These are phyloP conservation scores for Laburnicola sp. DNA, from an alignment of 2,329 filamentous ascomycete genomes.

Conservation along the genomic window DNA sequence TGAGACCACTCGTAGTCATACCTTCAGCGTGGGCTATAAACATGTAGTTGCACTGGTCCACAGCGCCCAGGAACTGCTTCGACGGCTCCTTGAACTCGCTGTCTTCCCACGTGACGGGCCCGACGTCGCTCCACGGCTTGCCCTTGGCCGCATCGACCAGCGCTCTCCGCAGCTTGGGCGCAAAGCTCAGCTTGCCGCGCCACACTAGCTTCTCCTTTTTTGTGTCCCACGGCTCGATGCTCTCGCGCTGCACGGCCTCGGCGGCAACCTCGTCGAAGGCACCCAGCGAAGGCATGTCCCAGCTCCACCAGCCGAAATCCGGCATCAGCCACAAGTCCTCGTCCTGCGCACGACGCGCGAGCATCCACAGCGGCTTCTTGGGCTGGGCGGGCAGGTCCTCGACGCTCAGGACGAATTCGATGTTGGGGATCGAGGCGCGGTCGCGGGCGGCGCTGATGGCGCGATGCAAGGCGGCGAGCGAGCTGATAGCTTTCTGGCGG, in stretches of 20 bases:
- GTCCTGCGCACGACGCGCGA: slow-evolving; percentile 37
- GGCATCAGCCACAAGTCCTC: slow-evolving; percentile 41
- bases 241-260: slow-evolving; percentile 32
- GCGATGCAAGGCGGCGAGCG: slow-evolving; percentile 36
- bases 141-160: slow-evolving; percentile 34
- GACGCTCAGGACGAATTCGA: slow-evolving; percentile 40
- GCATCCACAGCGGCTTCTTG: slow-evolving; percentile 36
- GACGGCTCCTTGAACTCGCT: slow-evolving; percentile 31
- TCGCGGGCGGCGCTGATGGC: slow-evolving; percentile 30
- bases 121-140: slow-evolving; percentile 40
- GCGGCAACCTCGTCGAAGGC: slow-evolving; percentile 33
- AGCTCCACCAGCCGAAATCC: slow-evolving; percentile 43
- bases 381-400: slow-evolving; percentile 39
- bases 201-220: slow-evolving; percentile 41
- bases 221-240: slow-evolving; percentile 34
- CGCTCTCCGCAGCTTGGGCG: slow-evolving; percentile 35
- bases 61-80: slow-evolving; percentile 51
- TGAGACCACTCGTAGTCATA: slow-evolving; percentile 40
- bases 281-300: slow-evolving; percentile 40
- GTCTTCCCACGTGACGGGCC: slow-evolving; percentile 34
- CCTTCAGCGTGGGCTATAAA: slow-evolving; percentile 60
- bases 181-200: slow-evolving; percentile 38
- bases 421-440: slow-evolving; percentile 32
- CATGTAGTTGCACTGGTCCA: slow-evolving; percentile 59
- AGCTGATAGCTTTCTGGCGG: slow-evolving; percentile 37